Conservation (phyloP, 1,139 yeast species). For the Taphrina confusa region DNA sequence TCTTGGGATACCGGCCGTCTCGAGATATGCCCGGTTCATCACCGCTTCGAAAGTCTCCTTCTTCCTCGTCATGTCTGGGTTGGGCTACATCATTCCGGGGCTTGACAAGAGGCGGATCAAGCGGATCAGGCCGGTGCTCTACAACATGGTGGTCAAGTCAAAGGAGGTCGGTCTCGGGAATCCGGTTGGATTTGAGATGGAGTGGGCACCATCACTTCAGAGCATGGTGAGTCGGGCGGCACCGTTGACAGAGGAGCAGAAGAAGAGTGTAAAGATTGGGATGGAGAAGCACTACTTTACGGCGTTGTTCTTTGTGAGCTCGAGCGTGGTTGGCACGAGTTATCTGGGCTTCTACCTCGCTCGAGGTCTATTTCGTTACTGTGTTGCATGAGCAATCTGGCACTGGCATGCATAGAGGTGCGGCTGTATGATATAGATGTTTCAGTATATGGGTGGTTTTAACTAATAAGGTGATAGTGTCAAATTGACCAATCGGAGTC, state of each 20-base stretch:
- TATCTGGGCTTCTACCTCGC: constrained; percentile 5
- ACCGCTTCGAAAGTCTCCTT: constrained; percentile 26
- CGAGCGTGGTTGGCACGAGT: constrained; percentile 3
- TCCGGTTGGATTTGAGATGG: constrained; percentile 18
- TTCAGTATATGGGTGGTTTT: too few species aligned
- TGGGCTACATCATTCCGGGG: constrained; percentile 31
- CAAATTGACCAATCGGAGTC: too few species aligned
- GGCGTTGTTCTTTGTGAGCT: constrained; percentile 14
- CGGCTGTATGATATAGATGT: too few species aligned
- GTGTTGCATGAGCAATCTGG: too few species aligned
- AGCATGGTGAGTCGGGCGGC: constrained; percentile 8
- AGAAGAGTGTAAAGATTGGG: constrained; percentile 11
- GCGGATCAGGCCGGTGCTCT: constrained; percentile 23
- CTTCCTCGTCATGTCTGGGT: constrained; percentile 31
- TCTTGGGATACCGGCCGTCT: constrained; percentile 17
- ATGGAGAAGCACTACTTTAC: constrained; percentile 32
- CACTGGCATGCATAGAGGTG: too few species aligned
- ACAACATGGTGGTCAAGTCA: constrained; percentile 10
- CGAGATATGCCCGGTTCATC: constrained; percentile 15
- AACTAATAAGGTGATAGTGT: too few species aligned
- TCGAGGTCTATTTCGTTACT: too few species aligned
- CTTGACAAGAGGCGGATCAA: constrained; percentile 22
- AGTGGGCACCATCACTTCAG: constrained; percentile 15
- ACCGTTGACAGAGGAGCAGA: background rate
- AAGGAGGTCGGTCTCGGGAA: constrained; percentile 30